A percentile compares a stretch with the other conserved stretches of the same genome.
These are phyloP conservation scores for Begonia peltatifolia DNA, from an alignment of 306 rosid species.

Conservation along the genomic window DNA sequence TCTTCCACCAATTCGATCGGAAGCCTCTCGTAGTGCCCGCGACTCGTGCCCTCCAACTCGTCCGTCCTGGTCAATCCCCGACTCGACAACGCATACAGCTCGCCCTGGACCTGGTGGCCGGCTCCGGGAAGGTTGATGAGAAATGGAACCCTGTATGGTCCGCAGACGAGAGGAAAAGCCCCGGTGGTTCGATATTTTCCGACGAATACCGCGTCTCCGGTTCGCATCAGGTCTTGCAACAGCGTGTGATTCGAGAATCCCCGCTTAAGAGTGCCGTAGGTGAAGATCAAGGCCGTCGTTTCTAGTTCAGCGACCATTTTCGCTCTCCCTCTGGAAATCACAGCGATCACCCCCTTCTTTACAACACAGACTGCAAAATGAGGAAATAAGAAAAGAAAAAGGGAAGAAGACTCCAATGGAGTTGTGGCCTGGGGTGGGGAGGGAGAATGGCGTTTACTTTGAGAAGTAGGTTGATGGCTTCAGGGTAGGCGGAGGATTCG, in stretches of 20 bases:
- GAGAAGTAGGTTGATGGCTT: too few relatives aligned
- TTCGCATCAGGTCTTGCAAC: conserved; percentile 41
- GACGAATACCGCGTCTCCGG: conserved; percentile 51
- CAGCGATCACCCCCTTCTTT: too few relatives aligned
- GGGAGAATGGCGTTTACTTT: too few relatives aligned
- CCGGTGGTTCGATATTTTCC: conserved; percentile 30
- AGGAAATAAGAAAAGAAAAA: too few relatives aligned
- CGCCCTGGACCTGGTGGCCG: conserved; percentile 43
- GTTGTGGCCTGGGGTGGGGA: too few relatives aligned
- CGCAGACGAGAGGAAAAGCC: conserved; percentile 52
- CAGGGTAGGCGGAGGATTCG: too few relatives aligned
- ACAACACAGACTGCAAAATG: too few relatives aligned
- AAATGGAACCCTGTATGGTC: conserved; percentile 66
- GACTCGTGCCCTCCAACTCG: conserved; percentile 50
- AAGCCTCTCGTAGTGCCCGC: conserved; percentile 50
- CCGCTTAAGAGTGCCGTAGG: conserved; percentile 53
- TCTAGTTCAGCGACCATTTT: conserved; percentile 9
- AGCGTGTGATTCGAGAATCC: conserved; percentile 59
- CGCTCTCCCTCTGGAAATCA: too few relatives aligned
- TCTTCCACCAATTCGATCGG: conserved; percentile 16
- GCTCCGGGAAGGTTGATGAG: conserved; percentile 54
- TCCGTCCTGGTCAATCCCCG: conserved; percentile 32
- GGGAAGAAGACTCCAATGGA: too few relatives aligned
- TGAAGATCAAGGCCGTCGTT: conserved; percentile 27
- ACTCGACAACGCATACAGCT: conserved; percentile 45